These are phyloP conservation scores for Aspergillus cejpii DNA, from an alignment of 2,329 filamentous ascomycete genomes.

Conservation along the genomic window DNA sequence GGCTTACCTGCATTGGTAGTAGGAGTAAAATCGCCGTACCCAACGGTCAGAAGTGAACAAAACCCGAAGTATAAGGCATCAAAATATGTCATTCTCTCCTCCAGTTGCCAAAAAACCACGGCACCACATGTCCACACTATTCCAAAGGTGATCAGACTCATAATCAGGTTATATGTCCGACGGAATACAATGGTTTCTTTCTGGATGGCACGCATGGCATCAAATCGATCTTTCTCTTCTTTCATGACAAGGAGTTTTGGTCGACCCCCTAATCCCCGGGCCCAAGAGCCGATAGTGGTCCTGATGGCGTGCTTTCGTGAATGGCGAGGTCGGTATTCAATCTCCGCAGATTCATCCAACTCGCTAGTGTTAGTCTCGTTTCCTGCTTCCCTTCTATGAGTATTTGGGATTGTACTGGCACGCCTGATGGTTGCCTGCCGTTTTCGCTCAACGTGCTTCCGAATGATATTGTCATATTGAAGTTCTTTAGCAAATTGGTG, in stretches of 20 bases:
- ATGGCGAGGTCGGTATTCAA: conserved; percentile 8
- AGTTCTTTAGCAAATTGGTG: conserved; percentile 58
- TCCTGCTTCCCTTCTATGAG: conserved; percentile 15
- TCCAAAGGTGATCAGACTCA: conserved; percentile 62
- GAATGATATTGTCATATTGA: conserved; percentile 56
- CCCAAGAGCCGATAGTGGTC: conserved; percentile 20
- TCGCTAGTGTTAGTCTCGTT: conserved; percentile 9
- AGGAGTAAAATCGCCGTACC: conserved; percentile 75
- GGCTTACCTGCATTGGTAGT: conserved; percentile 70
- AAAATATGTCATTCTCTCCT: conserved; percentile 62
- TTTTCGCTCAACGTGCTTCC: conserved; percentile 51
- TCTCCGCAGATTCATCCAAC: background rate
- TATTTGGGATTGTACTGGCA: conserved; percentile 42
- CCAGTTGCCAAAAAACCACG: conserved; percentile 62
- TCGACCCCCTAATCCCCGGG: conserved; percentile 13
- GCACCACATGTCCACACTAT: conserved; percentile 77
- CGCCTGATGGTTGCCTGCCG: conserved; percentile 50
- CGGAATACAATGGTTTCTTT: conserved; percentile 56
- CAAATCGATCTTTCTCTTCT: conserved; percentile 63
- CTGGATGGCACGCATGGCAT: conserved; percentile 77
- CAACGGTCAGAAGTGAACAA: conserved; percentile 73
- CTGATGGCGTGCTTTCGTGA: conserved; percentile 14
- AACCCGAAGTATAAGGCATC: conserved; percentile 80
- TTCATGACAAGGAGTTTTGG: conserved; percentile 52
- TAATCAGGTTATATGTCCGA: conserved; percentile 64